phyloP scores from a whole-genome alignment of 2,329 filamentous ascomycete species.

The Byssoonygena ceratinophila region DNA sequence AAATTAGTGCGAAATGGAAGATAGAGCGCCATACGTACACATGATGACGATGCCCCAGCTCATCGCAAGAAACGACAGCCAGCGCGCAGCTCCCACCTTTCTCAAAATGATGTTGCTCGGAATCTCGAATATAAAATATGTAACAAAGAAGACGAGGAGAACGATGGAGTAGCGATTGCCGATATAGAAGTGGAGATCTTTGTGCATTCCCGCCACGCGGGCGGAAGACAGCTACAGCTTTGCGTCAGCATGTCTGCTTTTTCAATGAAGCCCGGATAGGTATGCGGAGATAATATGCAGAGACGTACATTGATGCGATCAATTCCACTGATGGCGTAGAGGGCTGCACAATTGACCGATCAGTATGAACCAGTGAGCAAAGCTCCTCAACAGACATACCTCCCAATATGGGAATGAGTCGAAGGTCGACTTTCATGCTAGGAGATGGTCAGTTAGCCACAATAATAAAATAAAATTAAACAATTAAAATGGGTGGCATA shows the following conservation, averaged over 20 bases:
- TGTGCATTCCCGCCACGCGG: constrained; percentile 51
- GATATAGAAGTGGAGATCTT: constrained; percentile 23
- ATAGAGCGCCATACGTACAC: constrained; percentile 6
- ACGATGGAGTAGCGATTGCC: constrained; percentile 42
- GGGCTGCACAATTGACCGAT: neutral
- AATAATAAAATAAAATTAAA: neutral
- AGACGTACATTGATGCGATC: constrained; percentile 13
- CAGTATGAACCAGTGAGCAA: neutral
- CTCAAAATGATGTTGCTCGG: constrained; percentile 60
- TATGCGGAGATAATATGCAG: neutral
- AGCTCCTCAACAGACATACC: neutral
- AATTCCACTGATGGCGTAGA: constrained; percentile 13
- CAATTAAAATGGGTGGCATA: neutral
- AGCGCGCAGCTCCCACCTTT: constrained; percentile 45
- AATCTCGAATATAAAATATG: constrained; percentile 61
- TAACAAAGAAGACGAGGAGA: constrained; percentile 62
- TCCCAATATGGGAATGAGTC: constrained; percentile 13
- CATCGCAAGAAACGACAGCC: constrained; percentile 22
- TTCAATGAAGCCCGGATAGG: neutral
- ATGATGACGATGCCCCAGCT: constrained; percentile 21
- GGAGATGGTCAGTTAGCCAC: neutral
- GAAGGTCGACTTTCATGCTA: constrained; percentile 11
- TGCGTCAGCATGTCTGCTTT: neutral
- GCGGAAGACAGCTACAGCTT: constrained; percentile 32
- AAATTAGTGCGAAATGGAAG: constrained; percentile 1